Base-by-base conservation (phyloP, 768 basidiomycete genomes). In the Trametes maxima region DNA sequence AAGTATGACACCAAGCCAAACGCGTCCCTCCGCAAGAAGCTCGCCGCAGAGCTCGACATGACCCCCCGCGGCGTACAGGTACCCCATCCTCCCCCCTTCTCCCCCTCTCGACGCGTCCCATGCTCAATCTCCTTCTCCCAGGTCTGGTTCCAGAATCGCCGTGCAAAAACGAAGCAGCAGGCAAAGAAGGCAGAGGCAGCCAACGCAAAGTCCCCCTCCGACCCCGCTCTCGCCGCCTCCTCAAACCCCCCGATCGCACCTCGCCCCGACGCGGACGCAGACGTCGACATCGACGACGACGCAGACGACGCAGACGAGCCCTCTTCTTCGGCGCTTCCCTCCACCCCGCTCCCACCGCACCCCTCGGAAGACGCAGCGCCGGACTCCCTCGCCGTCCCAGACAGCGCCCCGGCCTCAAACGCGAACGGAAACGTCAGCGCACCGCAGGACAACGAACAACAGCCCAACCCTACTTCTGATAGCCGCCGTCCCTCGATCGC, bases 21-120 rank as follows among this genome's bases (percentile, higher is more conserved):
- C 73, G 88, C 87, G 40, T 76, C 82, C 7, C 77, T 90, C 39
- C 83, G 96, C 67, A 92, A 91, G 73, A 80, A 85, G 64, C 85
- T 98, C 54, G 90, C 94, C 0, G 76, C 81, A 11, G 82, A 94
- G 76, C 85, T 98, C 59, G 88, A 87, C 63, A 98, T 98, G 95
- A 90, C 92, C 11, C 86, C 94, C 21, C 80, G 95, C 62, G 94
- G 93, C n/a, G 92, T 98, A 2, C 95, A 98, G 83, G 95, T 96
- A 59, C 36, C 48, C 25, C 47, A 3, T 25, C 35, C 22, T 40
- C 25, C 57, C 25, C 12, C 16, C 37, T 19, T 43, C 51, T 24
- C 13, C 51, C 44, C 6, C 6, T 1, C 33, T 25, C 52, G 17
- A 13, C 45, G 39, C 22, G 37, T 42, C 54, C 25, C n/a, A n/a